Evolutionary conservation across 805 yeast species (phyloP), one percentile per base, ranked within the genome.

Genomic region (Metschnikowia baotianmanensis): DNA sequence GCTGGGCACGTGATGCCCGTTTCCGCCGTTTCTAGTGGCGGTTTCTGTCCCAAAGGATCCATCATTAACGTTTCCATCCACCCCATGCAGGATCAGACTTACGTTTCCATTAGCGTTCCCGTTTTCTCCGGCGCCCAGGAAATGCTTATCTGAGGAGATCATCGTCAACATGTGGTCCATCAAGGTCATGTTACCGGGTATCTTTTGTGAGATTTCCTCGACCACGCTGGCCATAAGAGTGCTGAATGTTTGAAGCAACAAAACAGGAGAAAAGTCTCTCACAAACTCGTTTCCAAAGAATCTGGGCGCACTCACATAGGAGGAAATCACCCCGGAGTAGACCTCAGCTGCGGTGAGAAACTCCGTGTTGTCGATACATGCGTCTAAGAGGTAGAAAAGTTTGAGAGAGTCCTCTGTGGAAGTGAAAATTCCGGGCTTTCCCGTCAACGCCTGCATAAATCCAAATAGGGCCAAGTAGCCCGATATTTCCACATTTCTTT

Each of bases 401-500:
- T 59, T 55, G 54, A 65, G 60, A 0, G 67, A 48, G 7, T 48
- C 40, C 5, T 54, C 43, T 4, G 58, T 47, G 7, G 32, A 25
- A 19, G 52, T 47, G 38, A 69, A 58, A 20, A 70, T 40, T 8
- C 45, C 41, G 6, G 74, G 53, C 15, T 56, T 49, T 7, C 46
- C 38, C 16, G 48, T 50, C 29, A 69, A 57, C 4, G 69, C 69
- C 6, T 55, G 52, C 34, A 70, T 47, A 22, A 57, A 55, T 0
- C 75, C 75, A 18, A 64, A 47, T 11, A 70, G 42, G 1, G 71
- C 46, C 24, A 63, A 59, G 50, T 67, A 69, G 38, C 64, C 49
- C 16, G 67, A 53, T n/a, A 60, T 40, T 49, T 56, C 61, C 26
- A 51, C 53, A 11, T 31, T 46, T 4, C 25, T 23, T 7, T n/a